phyloP scores from a whole-genome alignment of 805 yeast genomes.

The Ogataea ramenticola region DNA sequence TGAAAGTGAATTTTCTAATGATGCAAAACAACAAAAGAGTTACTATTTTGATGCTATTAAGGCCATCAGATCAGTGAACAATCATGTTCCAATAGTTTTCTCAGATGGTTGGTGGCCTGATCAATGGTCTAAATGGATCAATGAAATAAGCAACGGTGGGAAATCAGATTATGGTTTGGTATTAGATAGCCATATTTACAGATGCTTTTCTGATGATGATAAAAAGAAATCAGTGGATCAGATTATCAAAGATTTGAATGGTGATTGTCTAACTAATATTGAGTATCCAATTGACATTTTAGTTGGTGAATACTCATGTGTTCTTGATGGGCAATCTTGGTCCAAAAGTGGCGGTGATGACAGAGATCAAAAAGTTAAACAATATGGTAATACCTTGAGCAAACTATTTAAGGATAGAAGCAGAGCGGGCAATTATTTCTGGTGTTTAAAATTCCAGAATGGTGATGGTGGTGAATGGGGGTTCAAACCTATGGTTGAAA shows the following conservation, averaged over 20 bases:
- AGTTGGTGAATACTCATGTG: slow-evolving; percentile 90
- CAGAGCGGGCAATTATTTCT: slow-evolving; percentile 70
- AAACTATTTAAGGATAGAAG: slow-evolving; percentile 45
- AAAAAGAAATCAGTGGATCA: slow-evolving; percentile 55
- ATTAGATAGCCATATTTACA: slow-evolving; percentile 78
- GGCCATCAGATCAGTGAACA: slow-evolving; percentile 49
- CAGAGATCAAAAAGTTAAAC: slow-evolving; percentile 48
- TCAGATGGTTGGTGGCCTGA: slow-evolving; percentile 94
- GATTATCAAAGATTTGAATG: slow-evolving; percentile 50
- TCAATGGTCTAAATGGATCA: slow-evolving; percentile 66
- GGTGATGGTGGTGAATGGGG: slow-evolving; percentile 99
- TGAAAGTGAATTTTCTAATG: slow-evolving; percentile 64
- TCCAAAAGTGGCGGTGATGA: slow-evolving; percentile 28
- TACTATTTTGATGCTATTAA: slow-evolving; percentile 63
- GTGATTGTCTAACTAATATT: slow-evolving; percentile 42
- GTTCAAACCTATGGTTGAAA: slow-evolving; percentile 64
- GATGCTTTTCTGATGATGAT: slow-evolving; percentile 78
- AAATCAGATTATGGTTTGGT: slow-evolving; percentile 49
- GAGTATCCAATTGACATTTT: slow-evolving; percentile 50
- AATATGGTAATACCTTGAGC: slow-evolving; percentile 55
- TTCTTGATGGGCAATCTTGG: slow-evolving; percentile 75
- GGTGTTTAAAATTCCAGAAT: slow-evolving; percentile 82
- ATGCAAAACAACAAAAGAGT: slow-evolving; percentile 40
- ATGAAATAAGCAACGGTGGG: slow-evolving; percentile 28
- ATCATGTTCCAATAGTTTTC: slow-evolving; percentile 60